Conservation (phyloP, 805 yeast genomes). For the Wickerhamomyces queroliae region DNA sequence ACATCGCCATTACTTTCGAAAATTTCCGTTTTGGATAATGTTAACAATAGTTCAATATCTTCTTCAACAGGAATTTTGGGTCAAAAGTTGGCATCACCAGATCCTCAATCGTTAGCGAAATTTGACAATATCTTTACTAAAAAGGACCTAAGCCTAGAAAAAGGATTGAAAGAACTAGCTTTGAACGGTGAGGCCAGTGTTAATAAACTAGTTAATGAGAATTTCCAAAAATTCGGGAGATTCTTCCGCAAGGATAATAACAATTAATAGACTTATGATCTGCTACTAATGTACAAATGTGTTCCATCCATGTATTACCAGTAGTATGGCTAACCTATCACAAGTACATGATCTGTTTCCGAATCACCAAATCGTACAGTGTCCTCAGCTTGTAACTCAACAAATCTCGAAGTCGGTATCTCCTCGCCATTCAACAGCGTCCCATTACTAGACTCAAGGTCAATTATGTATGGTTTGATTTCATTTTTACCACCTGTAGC, state of each 20-base stretch:
- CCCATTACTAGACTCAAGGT: constrained; percentile 42
- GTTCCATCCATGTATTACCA: too few species aligned
- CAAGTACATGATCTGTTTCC: constrained; percentile 25
- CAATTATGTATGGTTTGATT: constrained; percentile 35
- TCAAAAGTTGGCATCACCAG: constrained; percentile 14
- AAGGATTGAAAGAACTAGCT: constrained; percentile 29
- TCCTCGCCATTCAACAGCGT: constrained; percentile 35
- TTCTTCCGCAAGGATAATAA: constrained; percentile 37
- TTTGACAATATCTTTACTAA: constrained; percentile 21
- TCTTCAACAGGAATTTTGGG: constrained; percentile 7
- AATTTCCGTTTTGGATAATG: constrained; percentile 9
- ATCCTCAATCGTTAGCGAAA: constrained; percentile 18
- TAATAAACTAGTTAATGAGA: constrained; percentile 60
- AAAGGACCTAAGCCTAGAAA: constrained; percentile 24
- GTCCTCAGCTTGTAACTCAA: constrained; percentile 37
- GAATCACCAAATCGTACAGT: constrained; percentile 32
- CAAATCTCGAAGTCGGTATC: constrained; percentile 34
- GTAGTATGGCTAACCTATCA: too few species aligned
- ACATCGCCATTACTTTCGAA: constrained; percentile 21
- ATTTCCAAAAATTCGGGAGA: constrained; percentile 49
- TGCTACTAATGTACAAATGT: too few species aligned
- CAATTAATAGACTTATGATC: background rate
- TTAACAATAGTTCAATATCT: constrained; percentile 1
- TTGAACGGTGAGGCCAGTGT: constrained; percentile 56
- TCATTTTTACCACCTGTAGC: background rate